phyloP scores from a whole-genome alignment of 495 filamentous ascomycete species.

The Xylaria sp. region DNA sequence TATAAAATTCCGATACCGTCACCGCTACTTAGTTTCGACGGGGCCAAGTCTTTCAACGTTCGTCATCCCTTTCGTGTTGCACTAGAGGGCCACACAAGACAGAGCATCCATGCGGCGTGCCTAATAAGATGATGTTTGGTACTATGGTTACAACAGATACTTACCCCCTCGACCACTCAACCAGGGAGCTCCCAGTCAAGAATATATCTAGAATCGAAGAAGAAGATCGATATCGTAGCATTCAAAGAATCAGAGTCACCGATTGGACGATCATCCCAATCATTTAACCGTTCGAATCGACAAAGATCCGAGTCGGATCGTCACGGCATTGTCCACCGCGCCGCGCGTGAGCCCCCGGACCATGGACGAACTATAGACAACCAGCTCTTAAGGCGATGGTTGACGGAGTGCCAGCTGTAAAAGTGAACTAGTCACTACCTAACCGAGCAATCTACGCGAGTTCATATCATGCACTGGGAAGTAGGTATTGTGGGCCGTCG shows the following conservation, averaged over 20 bases:
- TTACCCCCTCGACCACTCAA: background rate
- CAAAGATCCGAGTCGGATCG: conserved; percentile 33
- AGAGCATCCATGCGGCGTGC: background rate
- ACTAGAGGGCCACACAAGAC: background rate
- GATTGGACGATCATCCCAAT: conserved; percentile 20
- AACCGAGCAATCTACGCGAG: background rate
- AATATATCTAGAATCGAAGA: background rate
- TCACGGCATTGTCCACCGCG: conserved; percentile 8
- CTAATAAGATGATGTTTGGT: background rate
- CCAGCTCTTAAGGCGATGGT: background rate
- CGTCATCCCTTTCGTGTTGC: background rate
- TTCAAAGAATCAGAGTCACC: conserved; percentile 15
- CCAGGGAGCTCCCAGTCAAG: background rate
- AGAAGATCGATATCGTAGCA: background rate
- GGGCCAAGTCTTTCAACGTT: background rate
- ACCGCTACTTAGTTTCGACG: background rate
- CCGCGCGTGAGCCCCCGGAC: background rate
- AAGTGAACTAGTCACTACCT: background rate
- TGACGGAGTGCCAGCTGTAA: background rate
- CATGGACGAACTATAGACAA: background rate
- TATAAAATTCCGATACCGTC: background rate
- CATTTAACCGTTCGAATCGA: conserved; percentile 33
- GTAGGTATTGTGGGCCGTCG: background rate
- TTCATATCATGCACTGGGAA: background rate
- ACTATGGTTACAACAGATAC: background rate